Conservation (phyloP, 2,329 filamentous ascomycete genomes). For the Fusarium sp. region DNA sequence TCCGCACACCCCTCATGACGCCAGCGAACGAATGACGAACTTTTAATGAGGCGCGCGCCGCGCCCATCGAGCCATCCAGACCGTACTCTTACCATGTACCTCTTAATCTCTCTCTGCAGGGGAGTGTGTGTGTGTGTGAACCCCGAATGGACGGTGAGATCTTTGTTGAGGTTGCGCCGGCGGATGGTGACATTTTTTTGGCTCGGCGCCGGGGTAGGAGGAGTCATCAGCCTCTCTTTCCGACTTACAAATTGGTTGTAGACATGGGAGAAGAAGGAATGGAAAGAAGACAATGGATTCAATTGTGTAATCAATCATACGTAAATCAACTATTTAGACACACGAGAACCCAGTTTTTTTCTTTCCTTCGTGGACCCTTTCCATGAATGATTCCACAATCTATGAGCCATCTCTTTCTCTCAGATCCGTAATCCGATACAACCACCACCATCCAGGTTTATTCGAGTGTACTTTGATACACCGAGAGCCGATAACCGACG, state of each 20-base stretch:
- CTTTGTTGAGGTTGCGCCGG: slow-evolving; percentile 2
- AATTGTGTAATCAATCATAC: slow-evolving; percentile 12
- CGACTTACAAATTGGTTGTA: slow-evolving; percentile 27
- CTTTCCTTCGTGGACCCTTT: slow-evolving; percentile 27
- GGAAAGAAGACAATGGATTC: slow-evolving; percentile 14
- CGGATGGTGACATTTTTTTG: background rate
- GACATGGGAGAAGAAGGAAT: background rate
- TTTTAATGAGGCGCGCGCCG: background rate
- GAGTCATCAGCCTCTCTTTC: background rate
- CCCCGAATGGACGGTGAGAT: slow-evolving; percentile 2
- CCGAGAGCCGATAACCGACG: slow-evolving; percentile 38
- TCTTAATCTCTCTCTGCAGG: background rate
- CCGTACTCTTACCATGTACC: background rate
- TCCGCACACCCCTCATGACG: slow-evolving; percentile 4
- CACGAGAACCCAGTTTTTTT: slow-evolving; percentile 25
- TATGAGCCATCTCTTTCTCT: background rate
- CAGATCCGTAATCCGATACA: slow-evolving; percentile 26
- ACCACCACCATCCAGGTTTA: slow-evolving; percentile 1
- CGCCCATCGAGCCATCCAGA: slow-evolving; percentile 16
- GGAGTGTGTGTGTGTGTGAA: background rate
- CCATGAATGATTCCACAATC: slow-evolving; percentile 27
- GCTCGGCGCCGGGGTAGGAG: slow-evolving; percentile 1
- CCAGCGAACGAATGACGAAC: slow-evolving; percentile 22
- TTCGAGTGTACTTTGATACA: slow-evolving; percentile 31
- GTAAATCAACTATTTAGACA: slow-evolving; percentile 21